phyloP scores from a whole-genome alignment of 1,284 basidiomycete species.

The Microbotryum violaceum region DNA sequence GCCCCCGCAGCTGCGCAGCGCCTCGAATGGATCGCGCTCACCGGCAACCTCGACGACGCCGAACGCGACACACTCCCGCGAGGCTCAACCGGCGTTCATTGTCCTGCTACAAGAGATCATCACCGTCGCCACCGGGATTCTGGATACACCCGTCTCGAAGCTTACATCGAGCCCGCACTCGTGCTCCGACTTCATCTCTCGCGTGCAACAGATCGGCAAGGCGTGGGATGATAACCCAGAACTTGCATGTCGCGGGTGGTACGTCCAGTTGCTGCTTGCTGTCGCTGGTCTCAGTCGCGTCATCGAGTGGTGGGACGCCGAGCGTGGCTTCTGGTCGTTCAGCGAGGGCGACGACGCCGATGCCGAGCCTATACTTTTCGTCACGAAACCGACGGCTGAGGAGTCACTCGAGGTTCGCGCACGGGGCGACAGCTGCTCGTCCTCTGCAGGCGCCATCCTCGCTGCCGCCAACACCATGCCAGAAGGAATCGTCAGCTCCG shows the following conservation, averaged over 20 bases:
- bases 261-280: slow-evolving; percentile 92
- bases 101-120: slow-evolving; percentile 85
- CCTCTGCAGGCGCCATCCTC: slow-evolving; percentile 6
- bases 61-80: slow-evolving; percentile 7
- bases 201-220: slow-evolving; percentile 82
- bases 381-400: slow-evolving; percentile 53
- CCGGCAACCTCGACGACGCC: slow-evolving; percentile 3
- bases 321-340: slow-evolving; percentile 99
- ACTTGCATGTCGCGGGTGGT: slow-evolving; percentile 97
- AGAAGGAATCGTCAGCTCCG: background rate
- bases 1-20: slow-evolving; percentile 58
- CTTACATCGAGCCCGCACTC: slow-evolving; percentile 76
- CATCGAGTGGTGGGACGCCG: slow-evolving; percentile 99
- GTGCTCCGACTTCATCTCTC: slow-evolving; percentile 78
- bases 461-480: slow-evolving; percentile 1
- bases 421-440: slow-evolving; percentile 15
- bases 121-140: slow-evolving; percentile 85
- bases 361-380: slow-evolving; percentile 77
- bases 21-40: slow-evolving; percentile 16
- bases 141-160: slow-evolving; percentile 77
- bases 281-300: slow-evolving; percentile 92
- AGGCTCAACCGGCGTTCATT: slow-evolving; percentile 67
- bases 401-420: slow-evolving; percentile 17
- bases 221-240: slow-evolving; percentile 96
- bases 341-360: slow-evolving; percentile 69